A percentile compares a stretch with the other conserved stretches of the same genome.
phyloP scores from a whole-genome alignment of 2,329 filamentous ascomycete genomes.

The Neofusicoccum parvum region DNA sequence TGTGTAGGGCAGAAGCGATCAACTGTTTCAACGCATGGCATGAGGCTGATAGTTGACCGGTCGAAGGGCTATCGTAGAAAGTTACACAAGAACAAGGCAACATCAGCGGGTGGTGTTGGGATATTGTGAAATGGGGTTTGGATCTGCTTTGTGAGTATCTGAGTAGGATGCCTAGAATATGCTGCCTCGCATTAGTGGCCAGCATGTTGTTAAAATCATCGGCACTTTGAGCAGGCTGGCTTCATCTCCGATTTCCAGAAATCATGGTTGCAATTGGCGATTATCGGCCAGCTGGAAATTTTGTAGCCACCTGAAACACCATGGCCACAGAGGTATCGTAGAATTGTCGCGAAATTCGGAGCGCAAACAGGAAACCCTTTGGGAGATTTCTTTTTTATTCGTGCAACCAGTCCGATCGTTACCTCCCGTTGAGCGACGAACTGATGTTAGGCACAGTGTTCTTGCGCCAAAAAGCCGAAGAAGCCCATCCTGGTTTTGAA shows the following conservation, averaged over 20 bases:
- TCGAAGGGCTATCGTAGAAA: neutral
- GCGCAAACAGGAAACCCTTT: constrained; percentile 8
- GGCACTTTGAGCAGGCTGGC: neutral
- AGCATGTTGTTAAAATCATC: neutral
- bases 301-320: constrained; percentile 3
- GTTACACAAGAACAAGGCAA: neutral
- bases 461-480: constrained; percentile 23
- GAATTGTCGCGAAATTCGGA: neutral
- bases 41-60: neutral
- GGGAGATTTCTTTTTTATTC: constrained; percentile 23
- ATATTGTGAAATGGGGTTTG: neutral
- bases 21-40: neutral
- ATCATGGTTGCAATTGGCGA: neutral
- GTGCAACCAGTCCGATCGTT: constrained; percentile 22
- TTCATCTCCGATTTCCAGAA: neutral
- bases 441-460: constrained; percentile 21
- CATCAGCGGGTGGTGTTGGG: neutral
- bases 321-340: constrained; percentile 1
- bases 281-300: neutral
- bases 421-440: constrained; percentile 20
- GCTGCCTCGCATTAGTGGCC: neutral
- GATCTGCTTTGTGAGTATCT: neutral
- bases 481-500: constrained; percentile 23
- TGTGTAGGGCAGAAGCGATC: neutral
- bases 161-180: neutral